Conservation (phyloP, 2,329 filamentous ascomycete species). For the Xylaria digitata region DNA sequence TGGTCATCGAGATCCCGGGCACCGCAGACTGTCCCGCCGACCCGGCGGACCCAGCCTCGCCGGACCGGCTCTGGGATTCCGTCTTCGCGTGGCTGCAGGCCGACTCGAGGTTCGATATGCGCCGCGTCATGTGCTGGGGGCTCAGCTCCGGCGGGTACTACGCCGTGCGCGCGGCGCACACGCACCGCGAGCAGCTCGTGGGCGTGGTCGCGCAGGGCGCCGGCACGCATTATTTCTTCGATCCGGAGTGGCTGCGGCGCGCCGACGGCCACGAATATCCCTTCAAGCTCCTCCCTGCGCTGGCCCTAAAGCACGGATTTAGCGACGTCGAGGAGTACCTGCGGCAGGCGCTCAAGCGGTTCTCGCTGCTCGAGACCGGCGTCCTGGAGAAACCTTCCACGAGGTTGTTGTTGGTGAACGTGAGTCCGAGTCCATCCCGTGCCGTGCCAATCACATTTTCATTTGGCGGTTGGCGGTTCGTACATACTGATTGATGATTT, state of each 20-base stretch:
- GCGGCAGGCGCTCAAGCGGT: constrained; percentile 66
- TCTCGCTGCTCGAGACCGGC: constrained; percentile 70
- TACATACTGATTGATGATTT: constrained; percentile 3
- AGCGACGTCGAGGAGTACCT: constrained; percentile 65
- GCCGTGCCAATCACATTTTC: too few species aligned
- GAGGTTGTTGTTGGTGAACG: constrained; percentile 70
- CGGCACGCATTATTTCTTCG: constrained; percentile 71
- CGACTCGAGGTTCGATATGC: constrained; percentile 65
- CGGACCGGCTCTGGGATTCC: constrained; percentile 72
- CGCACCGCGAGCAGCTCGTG: constrained; percentile 65
- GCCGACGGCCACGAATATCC: constrained; percentile 76
- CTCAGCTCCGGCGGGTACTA: constrained; percentile 76
- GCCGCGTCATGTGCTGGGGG: constrained; percentile 70
- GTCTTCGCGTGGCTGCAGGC: constrained; percentile 68
- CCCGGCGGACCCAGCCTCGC: constrained; percentile 66
- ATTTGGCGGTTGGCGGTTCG: too few species aligned
- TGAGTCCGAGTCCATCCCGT: constrained; percentile 48
- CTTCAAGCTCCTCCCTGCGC: constrained; percentile 65
- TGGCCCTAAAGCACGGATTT: constrained; percentile 73
- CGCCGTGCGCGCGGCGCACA: constrained; percentile 74
- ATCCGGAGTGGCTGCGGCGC: constrained; percentile 67
- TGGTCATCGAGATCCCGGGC: constrained; percentile 73
- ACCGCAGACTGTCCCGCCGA: constrained; percentile 76
- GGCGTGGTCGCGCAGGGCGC: constrained; percentile 73
- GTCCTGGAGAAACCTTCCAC: constrained; percentile 67